Base-by-base conservation (phyloP, 2,329 filamentous ascomycete genomes). In the Emericellopsis cladophorae region DNA sequence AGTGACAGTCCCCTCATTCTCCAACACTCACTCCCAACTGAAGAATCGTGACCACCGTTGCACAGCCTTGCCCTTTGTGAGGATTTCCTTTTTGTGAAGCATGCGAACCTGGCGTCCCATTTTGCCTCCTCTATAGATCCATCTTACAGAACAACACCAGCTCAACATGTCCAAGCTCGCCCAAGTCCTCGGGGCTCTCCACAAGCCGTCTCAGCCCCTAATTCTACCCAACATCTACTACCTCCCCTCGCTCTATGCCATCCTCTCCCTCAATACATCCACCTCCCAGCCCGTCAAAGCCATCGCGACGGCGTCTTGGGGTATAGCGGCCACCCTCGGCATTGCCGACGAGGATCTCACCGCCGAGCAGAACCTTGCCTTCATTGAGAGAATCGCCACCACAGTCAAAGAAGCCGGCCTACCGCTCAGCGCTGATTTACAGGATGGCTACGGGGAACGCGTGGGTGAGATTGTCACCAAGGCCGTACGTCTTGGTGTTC, bases 161-260 rank as follows among this genome's bases (percentile, higher is more conserved):
- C 9, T 29, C 26, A 29, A 9, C 8, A 29, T 29, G 26, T 29
- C 26, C 12, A 29, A 29, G 11, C 45, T 46, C 45, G 70, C 57
- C 44, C 56, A 48, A 39, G 55, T 50, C 23, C 49, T 64, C 43
- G 60, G 62, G 44, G 49, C 51, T 32, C 67, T 78, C 16, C 74
- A 78, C 52, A 45, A 55, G 18, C 69, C 73, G 1, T 65, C 67
- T 3, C 49, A 59, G 1, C 74, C 75, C 11, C 44, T 79, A 31
- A 45, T 78, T 34, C 57, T 79, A 6, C 60, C 71, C 10, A 79
- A 79, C 48, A 58, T 75, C 46, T 76, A 70, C 61, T 73, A 79
- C 48, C 56, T 61, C 23, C 52, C 66, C 16, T 68, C 72, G 4
- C 68, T 74, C 31, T 52, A 54, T 12, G 49, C 64, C 2, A 53